Evolutionary conservation across 805 yeast genomes (phyloP).

Genomic region (Lachancea kluyveri): DNA sequence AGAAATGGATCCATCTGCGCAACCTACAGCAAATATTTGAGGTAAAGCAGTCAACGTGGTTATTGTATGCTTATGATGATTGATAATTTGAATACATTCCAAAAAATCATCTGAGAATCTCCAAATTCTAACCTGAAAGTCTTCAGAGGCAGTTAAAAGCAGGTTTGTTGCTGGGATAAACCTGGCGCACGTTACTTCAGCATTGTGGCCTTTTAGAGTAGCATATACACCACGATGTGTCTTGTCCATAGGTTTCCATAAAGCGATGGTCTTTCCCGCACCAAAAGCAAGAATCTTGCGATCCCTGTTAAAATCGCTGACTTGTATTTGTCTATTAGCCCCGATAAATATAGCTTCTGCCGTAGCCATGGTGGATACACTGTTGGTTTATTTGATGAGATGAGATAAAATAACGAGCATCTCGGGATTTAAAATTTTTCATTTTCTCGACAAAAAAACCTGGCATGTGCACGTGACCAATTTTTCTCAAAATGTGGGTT

Average conservation of each 20-base stretch:
- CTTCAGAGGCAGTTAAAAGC: conserved; percentile 64
- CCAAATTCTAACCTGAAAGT: conserved; percentile 60
- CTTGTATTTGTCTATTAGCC: conserved; percentile 61
- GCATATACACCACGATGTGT: conserved; percentile 40
- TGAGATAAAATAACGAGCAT: conserved; percentile 2
- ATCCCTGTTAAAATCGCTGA: conserved; percentile 42
- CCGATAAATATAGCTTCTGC: conserved; percentile 63
- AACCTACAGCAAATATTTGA: conserved; percentile 50
- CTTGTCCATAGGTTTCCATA: conserved; percentile 54
- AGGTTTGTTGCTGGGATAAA: conserved; percentile 41
- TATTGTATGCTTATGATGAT: conserved; percentile 45
- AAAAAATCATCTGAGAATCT: conserved; percentile 18
- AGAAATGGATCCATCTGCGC: conserved; percentile 52
- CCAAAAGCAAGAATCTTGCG: conserved; percentile 58
- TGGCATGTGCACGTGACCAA: no score
- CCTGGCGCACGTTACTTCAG: conserved; percentile 61
- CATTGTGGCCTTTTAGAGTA: conserved; percentile 57
- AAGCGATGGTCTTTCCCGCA: conserved; percentile 57
- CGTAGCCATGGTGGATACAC: conserved; percentile 5
- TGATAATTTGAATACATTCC: conserved; percentile 28
- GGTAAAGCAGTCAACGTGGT: conserved; percentile 44
- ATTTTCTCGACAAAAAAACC: no score
- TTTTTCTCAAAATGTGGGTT: no score
- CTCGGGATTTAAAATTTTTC: no score
- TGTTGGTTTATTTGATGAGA: not conserved